These are phyloP conservation scores for Dalbergia cultrata DNA, from an alignment of 306 rosid genomes.

Conservation along the genomic window DNA sequence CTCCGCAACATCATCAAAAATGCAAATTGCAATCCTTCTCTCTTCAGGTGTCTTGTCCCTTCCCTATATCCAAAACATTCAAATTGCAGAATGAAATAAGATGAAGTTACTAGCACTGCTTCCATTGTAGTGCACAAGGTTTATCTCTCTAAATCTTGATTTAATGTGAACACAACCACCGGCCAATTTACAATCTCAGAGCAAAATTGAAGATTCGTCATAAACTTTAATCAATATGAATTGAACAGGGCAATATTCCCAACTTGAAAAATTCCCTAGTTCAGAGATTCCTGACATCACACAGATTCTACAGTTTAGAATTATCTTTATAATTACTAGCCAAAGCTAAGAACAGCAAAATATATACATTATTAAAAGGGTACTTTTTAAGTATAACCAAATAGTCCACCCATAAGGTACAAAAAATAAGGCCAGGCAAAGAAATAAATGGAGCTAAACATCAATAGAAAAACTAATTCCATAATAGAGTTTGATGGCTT, in stretches of 20 bases:
- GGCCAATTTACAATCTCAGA: slow-evolving; percentile 4
- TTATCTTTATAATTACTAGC: not conserved
- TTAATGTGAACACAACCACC: slow-evolving; percentile 3
- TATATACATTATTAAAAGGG: not conserved
- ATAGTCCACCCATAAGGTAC: slow-evolving; percentile 3
- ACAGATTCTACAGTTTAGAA: not conserved
- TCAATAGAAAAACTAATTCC: slow-evolving; percentile 18
- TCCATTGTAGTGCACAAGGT: not conserved
- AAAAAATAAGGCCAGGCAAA: not conserved
- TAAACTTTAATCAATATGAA: not conserved
- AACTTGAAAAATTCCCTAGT: not conserved
- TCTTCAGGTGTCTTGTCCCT: slow-evolving; percentile 98
- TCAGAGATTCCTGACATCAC: slow-evolving; percentile 14
- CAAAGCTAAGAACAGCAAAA: not conserved
- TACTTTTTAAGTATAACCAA: not conserved
- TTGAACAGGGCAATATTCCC: not conserved
- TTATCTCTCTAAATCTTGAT: slow-evolving; percentile 10
- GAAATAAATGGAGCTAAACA: slow-evolving; percentile 1
- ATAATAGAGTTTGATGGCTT: slow-evolving; percentile 16
- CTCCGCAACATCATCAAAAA: slow-evolving; percentile 97
- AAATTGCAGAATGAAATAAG: slow-evolving; percentile 30
- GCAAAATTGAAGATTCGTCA: not conserved
- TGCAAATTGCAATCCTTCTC: slow-evolving; percentile 98
- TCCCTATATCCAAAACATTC: slow-evolving; percentile 62
- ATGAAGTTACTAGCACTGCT: not conserved